Evolutionary conservation across 306 rosid genomes (phyloP).

Genomic region (Rubus idaeus): DNA sequence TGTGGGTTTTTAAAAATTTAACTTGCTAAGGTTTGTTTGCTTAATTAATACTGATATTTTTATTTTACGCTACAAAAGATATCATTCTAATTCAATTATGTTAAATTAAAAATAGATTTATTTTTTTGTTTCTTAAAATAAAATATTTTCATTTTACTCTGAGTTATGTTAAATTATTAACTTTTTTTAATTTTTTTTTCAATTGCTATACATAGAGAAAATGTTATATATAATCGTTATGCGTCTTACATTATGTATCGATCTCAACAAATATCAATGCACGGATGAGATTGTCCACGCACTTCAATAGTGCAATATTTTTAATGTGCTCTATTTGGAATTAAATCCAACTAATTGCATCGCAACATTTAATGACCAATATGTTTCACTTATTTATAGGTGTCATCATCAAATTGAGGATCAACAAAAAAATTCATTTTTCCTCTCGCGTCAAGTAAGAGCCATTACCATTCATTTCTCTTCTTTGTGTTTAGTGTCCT

Average conservation of each 20-base stretch:
- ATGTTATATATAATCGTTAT: neutral
- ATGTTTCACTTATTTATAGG: neutral
- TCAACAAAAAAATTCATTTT: neutral
- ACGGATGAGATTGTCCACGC: neutral
- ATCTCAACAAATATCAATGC: neutral
- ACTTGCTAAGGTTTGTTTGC: neutral
- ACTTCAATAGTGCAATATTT: neutral
- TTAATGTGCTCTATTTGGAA: neutral
- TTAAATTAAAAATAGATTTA: neutral
- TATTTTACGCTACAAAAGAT: neutral
- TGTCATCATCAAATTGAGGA: neutral
- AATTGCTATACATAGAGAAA: neutral
- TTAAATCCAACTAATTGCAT: neutral
- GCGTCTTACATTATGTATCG: neutral
- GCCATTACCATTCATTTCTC: neutral
- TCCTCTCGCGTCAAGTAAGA: neutral
- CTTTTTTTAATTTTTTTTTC: neutral
- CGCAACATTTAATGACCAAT: neutral
- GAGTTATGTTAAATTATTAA: neutral
- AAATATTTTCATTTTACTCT: neutral
- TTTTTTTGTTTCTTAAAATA: neutral
- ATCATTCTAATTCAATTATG: neutral
- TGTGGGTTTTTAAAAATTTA: no score
- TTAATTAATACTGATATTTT: neutral
- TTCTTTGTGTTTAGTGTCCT: no score